A percentile compares a stretch with the other conserved stretches of the same genome.
These are phyloP conservation scores for Cornus controversa DNA, from an alignment of 148 eudicot genomes.

Conservation along the genomic window DNA sequence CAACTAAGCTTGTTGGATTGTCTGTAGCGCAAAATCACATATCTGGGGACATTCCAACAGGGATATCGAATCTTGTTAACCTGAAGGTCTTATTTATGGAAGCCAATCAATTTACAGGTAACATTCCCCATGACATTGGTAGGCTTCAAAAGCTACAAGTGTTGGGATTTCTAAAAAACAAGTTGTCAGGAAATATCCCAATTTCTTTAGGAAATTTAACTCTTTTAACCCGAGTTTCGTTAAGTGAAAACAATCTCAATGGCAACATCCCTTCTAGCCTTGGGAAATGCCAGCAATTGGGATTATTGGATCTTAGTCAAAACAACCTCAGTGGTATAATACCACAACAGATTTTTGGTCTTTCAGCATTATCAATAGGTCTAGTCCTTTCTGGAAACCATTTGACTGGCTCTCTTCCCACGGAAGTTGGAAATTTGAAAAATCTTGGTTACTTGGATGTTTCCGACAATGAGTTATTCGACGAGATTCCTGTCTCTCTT, in stretches of 20 bases:
- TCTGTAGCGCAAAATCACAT: neutral
- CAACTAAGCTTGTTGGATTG: neutral
- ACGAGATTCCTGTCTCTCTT: constrained; percentile 22
- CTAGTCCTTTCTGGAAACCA: constrained; percentile 20
- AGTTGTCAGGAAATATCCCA: constrained; percentile 26
- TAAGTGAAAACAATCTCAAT: constrained; percentile 17
- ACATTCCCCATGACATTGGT: constrained; percentile 24
- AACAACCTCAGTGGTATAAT: constrained; percentile 28
- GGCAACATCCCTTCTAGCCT: constrained; percentile 36
- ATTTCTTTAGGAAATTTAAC: constrained; percentile 35
- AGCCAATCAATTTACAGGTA: constrained; percentile 10
- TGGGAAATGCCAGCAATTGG: constrained; percentile 27
- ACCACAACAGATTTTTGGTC: constrained; percentile 25
- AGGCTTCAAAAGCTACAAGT: neutral
- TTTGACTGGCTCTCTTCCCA: constrained; percentile 21
- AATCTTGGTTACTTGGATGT: constrained; percentile 18
- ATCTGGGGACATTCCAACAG: constrained; percentile 23
- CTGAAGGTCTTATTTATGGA: neutral
- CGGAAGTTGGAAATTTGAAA: constrained; percentile 25
- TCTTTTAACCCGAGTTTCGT: neutral
- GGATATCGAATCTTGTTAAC: constrained; percentile 12
- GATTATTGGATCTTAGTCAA: constrained; percentile 3
- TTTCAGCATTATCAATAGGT: neutral
- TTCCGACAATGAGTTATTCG: constrained; percentile 20
- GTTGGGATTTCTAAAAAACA: neutral